Conservation (phyloP, 148 eudicot species). For the Heliamphora exappendiculata region DNA sequence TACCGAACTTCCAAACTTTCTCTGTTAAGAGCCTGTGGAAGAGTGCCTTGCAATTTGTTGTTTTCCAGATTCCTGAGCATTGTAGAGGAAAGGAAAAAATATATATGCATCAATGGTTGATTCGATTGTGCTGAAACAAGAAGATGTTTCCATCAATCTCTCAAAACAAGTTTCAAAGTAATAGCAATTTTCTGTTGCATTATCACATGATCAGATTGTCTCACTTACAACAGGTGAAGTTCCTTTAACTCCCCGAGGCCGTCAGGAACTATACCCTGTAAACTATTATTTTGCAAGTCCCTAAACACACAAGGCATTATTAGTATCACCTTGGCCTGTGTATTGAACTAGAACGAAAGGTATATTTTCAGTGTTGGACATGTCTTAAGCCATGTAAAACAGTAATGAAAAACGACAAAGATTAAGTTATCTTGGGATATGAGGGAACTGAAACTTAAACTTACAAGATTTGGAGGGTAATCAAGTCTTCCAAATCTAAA, state of each 20-base stretch:
- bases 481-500: conserved; percentile 45
- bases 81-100: background rate
- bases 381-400: background rate
- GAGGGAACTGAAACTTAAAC: conserved; percentile 35
- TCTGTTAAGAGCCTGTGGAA: conserved; percentile 56
- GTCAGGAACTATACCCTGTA: conserved; percentile 56
- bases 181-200: background rate
- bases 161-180: background rate
- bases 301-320: conserved; percentile 22
- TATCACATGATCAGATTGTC: background rate
- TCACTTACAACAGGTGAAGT: conserved; percentile 63
- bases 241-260: conserved; percentile 50
- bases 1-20: conserved; percentile 61
- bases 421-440: background rate
- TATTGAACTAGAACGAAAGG: background rate
- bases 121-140: background rate
- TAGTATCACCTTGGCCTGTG: background rate
- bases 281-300: conserved; percentile 65
- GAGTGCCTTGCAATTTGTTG: conserved; percentile 62
- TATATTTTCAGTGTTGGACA: background rate
- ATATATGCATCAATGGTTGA: background rate
- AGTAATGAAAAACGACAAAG: background rate
- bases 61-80: conserved; percentile 61
- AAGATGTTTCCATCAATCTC: background rate
- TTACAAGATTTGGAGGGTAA: conserved; percentile 60